These are phyloP conservation scores for Hibiscus mutabilis DNA, from an alignment of 345 rosid genomes.

Conservation along the genomic window DNA sequence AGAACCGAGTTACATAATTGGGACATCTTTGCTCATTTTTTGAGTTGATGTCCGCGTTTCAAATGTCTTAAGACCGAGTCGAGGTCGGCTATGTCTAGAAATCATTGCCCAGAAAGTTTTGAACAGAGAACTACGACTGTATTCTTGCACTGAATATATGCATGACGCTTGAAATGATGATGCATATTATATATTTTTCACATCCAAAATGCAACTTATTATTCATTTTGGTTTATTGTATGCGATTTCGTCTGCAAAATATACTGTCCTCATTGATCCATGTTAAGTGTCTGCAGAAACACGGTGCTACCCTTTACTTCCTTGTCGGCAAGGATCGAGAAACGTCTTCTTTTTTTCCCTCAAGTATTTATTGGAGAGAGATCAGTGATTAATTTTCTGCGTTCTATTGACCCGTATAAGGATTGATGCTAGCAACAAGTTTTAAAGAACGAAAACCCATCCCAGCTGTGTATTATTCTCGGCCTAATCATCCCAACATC, in stretches of 20 bases:
- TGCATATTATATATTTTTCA: no score
- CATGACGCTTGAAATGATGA: background rate
- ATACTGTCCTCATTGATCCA: constrained; percentile 70
- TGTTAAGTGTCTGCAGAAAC: constrained; percentile 94
- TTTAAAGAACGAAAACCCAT: no score
- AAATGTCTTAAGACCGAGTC: background rate
- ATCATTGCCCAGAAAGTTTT: background rate
- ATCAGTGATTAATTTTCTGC: no score
- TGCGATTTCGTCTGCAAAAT: constrained; percentile 48
- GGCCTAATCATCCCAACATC: no score
- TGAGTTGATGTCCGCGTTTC: background rate
- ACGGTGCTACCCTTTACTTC: constrained; percentile 83
- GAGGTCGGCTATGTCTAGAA: background rate
- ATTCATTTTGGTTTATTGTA: background rate
- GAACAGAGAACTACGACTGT: background rate
- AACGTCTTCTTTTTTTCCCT: constrained; percentile 7
- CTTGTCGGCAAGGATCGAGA: constrained; percentile 78
- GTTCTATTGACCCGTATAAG: no score
- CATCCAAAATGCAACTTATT: background rate
- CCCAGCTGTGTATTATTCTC: no score
- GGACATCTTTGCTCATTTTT: background rate
- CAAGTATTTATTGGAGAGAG: no score
- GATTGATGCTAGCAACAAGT: no score
- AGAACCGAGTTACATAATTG: background rate
- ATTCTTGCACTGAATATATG: background rate